phyloP scores from a whole-genome alignment of 2,329 filamentous ascomycete species.

The Sporothrix variecibatus region DNA sequence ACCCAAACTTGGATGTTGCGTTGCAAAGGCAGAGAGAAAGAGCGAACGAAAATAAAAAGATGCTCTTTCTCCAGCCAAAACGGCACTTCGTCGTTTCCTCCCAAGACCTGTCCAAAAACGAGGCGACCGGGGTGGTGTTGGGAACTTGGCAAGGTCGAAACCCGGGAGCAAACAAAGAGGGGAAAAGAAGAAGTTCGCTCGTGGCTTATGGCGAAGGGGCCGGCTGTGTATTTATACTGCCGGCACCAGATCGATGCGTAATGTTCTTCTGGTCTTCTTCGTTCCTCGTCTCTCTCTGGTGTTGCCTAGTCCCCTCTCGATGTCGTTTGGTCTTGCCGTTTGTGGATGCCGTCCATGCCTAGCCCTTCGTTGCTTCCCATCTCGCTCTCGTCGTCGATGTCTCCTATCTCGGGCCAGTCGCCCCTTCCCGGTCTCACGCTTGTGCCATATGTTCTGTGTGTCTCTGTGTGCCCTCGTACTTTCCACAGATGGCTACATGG shows the following conservation, averaged over 20 bases:
- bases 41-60: not conserved
- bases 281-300: not conserved
- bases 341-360: not conserved
- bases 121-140: conserved; percentile 7
- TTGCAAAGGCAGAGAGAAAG: conserved; percentile 11
- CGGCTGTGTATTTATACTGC: conserved; percentile 42
- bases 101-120: conserved; percentile 20
- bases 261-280: not conserved
- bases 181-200: conserved; percentile 10
- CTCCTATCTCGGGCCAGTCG: not conserved
- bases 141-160: not conserved
- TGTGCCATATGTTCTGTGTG: not conserved
- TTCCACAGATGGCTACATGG: not conserved
- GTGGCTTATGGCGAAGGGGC: conserved; percentile 23
- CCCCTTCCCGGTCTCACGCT: not conserved
- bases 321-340: conserved; percentile 7
- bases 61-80: conserved; percentile 22
- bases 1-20: not conserved
- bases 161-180: not conserved
- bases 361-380: conserved; percentile 6
- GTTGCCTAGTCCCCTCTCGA: not conserved
- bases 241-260: conserved; percentile 1
- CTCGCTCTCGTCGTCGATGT: not conserved
- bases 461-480: not conserved
- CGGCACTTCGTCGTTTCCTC: not conserved